Base-by-base conservation (phyloP, 768 basidiomycete species). In the Infundibulicybe gibba region DNA sequence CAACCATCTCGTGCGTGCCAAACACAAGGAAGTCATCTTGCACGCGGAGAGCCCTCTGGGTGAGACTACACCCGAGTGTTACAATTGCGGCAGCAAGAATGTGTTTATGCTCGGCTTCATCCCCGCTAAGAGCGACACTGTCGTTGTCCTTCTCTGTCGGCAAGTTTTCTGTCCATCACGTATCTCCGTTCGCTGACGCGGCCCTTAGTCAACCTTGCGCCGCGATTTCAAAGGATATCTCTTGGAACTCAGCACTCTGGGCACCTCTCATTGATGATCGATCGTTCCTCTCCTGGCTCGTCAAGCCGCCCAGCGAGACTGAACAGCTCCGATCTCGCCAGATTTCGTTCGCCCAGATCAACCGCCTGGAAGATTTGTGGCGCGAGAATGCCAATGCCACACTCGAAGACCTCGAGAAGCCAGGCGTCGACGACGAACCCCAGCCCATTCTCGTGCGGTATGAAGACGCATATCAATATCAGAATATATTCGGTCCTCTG, bases 31-130 rank as follows among this genome's bases (percentile, higher is more conserved):
- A 62, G 95, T 99, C 51, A 90, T 95, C 50, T 70, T 99, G 25
- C 97, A 99, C 60, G 87, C 90, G 43, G 95, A 98, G 58, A 88
- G 89, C 49, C 92, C 95, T 2, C 75, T 99, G 3, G 97, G 97
- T 2, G 97, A 98, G 68, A 98, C 97, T 1, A 90, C 91, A 0
- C 97, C 97, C 0, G 97, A 99, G 70, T 99, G 97, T 65, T 99
- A 99, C 74, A 94, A 94, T 60, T 99, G 97, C 61, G 97, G 97
- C 13, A 94, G 90, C 73, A 97, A 97, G 70, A 99, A 99, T 60
- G 97, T 98, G 11, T 99, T 99, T 61, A 94, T 97, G 90, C 80
- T 99, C 14, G 97, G 97, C 3, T 99, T 99, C 60, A 99, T 99
- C 58, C 97, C 97, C 2, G 97, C 97, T 15, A 99, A 99, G 72